Evolutionary conservation across 371 early-diverging fungal species (phyloP), one percentile per base, ranked within the genome.

Genomic region (Haplosporangium sp.): DNA sequence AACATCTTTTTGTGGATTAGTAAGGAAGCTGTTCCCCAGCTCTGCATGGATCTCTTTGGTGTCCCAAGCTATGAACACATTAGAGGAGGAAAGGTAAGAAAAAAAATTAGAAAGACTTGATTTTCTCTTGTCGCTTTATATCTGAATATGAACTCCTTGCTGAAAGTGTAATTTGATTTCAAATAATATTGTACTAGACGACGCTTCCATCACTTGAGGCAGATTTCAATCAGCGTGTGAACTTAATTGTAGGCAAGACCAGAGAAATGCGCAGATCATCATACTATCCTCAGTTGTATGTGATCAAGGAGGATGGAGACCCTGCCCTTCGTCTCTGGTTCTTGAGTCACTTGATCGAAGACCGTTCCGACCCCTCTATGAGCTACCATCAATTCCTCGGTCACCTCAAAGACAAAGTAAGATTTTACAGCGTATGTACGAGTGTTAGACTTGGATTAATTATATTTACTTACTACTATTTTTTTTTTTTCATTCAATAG

Each of bases 231-330:
- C 83, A 85, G 69, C 88, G 90, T 50, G 86, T 89, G 34, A 88
- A 90, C 63, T 72, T 85, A 65, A 85, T 92, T 62, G 74, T 92
- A 61, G 87, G 83, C 55, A 88, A 90, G 73, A 85, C 87, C 20
- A 85, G 90, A 15, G 89, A 89, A 56, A 86, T 87, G 86, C 87
- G 88, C 5, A 85, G 89, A 15, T 85, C 88, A 0, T 82, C 88
- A 38, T 92, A 91, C 63, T 89, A 90, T 53, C 91, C 91, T 9
- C 88, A 88, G 38, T 61, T 90, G 9, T 95, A 93, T 74, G 84
- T 98, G 48, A 91, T 97, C 65, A 95, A 95, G 84, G 98, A 98
- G 82, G 97, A 98, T 73, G 95, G 95, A 17, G 96, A 97, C 72
- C 94, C 94, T 17, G 86, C 86, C 10, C 74, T 96, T 67, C 87